Percentiles rank a stretch among this genome's conserved stretches.
Evolutionary conservation across 495 filamentous ascomycete species (phyloP).

Genomic region (Aspergillus sclerotioniger): DNA sequence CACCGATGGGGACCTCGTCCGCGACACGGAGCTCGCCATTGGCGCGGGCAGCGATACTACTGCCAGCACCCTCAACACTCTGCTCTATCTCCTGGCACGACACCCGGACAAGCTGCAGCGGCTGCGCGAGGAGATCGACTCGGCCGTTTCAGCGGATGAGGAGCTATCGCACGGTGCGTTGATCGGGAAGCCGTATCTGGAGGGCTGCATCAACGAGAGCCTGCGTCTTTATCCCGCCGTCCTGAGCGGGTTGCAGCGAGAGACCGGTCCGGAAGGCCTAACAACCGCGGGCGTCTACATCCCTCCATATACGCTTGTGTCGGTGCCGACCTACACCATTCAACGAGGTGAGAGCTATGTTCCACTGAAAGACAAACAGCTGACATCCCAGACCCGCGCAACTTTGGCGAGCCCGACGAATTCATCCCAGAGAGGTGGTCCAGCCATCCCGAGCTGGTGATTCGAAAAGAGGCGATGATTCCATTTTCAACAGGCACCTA

Average conservation of each 20-base stretch:
- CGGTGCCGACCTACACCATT: conserved; percentile 12
- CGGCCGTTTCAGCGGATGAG: background rate
- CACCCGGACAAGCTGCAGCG: conserved; percentile 10
- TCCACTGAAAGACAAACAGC: background rate
- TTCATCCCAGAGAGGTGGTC: conserved; percentile 39
- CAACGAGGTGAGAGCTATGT: conserved; percentile 7
- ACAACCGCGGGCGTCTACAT: conserved; percentile 11
- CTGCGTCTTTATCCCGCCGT: conserved; percentile 13
- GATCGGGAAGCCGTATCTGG: conserved; percentile 9
- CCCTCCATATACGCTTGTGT: conserved; percentile 12
- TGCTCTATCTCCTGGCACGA: conserved; percentile 13
- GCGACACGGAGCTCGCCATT: conserved; percentile 13
- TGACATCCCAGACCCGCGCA: conserved; percentile 16
- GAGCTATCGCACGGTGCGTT: conserved; percentile 3
- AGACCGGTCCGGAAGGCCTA: conserved; percentile 11
- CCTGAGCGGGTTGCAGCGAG: conserved; percentile 13
- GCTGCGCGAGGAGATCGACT: conserved; percentile 13
- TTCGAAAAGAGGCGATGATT: conserved; percentile 26
- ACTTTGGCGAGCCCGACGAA: conserved; percentile 22
- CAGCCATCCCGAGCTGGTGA: conserved; percentile 26
- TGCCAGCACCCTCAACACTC: conserved; percentile 4
- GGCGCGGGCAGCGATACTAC: conserved; percentile 14
- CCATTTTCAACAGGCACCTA: conserved; percentile 30
- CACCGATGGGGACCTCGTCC: conserved; percentile 8
- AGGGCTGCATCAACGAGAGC: conserved; percentile 13